Percentiles rank a stretch among this genome's conserved stretches.
phyloP scores from a whole-genome alignment of 768 basidiomycete genomes.

The Mrakia hoshinonis region DNA sequence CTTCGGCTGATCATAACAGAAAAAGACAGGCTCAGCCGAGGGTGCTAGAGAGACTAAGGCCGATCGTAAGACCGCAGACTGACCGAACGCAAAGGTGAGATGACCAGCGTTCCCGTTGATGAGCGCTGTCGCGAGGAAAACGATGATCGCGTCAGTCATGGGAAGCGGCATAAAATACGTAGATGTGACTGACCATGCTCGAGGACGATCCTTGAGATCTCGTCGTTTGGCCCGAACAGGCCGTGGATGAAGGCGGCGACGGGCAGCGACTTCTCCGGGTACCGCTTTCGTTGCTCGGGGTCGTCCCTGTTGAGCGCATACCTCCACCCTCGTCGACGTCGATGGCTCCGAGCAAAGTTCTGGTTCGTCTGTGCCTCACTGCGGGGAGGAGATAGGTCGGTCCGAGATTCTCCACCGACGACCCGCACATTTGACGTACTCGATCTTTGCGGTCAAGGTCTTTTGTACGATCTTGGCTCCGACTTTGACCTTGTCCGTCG shows the following conservation, averaged over 20 bases:
- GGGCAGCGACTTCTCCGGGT: background rate
- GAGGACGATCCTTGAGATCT: background rate
- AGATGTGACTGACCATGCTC: background rate
- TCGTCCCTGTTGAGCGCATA: background rate
- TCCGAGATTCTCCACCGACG: too few species aligned
- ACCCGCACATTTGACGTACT: too few species aligned
- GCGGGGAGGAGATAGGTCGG: background rate
- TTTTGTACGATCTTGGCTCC: background rate
- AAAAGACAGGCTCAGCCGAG: too few species aligned
- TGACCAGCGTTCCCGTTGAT: background rate
- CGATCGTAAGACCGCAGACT: background rate
- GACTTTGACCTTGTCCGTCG: background rate
- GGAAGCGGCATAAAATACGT: background rate
- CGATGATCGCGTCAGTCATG: background rate
- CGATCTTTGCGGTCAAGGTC: background rate
- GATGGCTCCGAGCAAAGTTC: background rate
- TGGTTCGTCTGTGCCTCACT: background rate
- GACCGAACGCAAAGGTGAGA: background rate
- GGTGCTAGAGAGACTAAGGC: background rate
- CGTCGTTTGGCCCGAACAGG: background rate
- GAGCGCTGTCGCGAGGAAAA: background rate
- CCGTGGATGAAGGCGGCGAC: background rate
- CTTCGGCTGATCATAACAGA: background rate
- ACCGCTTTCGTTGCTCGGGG: background rate
- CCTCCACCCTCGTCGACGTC: background rate